phyloP scores from a whole-genome alignment of 1,284 basidiomycete species.

The Ustilago lituana region DNA sequence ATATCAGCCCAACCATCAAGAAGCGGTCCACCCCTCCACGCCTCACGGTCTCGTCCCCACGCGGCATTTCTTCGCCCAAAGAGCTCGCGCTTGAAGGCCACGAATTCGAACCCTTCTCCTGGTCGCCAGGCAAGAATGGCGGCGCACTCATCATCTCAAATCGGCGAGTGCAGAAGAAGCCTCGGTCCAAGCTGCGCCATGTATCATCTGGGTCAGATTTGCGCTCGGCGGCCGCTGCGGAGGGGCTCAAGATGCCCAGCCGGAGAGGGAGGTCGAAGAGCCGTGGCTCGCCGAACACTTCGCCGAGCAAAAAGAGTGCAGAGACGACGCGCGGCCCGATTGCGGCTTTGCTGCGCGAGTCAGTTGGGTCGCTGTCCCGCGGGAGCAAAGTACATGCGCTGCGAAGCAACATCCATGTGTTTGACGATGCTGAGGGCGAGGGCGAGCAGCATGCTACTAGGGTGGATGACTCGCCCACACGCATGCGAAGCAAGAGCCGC shows the following conservation, averaged over 20 bases:
- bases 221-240: constrained; percentile 2
- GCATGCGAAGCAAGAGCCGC: background rate
- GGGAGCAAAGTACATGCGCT: constrained; percentile 8
- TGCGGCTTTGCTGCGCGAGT: constrained; percentile 12
- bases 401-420: constrained; percentile 7
- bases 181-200: constrained; percentile 21
- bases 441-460: background rate
- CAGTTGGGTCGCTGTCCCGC: constrained; percentile 14
- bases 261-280: constrained; percentile 9
- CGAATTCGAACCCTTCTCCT: constrained; percentile 46
- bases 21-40: constrained; percentile 36
- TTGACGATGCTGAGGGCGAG: constrained; percentile 9
- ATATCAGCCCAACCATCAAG: constrained; percentile 27
- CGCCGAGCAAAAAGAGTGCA: constrained; percentile 2
- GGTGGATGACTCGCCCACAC: constrained; percentile 20
- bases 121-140: constrained; percentile 28
- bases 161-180: constrained; percentile 26
- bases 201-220: constrained; percentile 23
- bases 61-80: constrained; percentile 46
- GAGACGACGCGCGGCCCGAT: constrained; percentile 2
- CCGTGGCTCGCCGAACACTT: background rate
- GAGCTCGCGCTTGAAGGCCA: constrained; percentile 30
- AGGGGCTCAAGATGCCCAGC: constrained; percentile 28
- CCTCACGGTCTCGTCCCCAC: constrained; percentile 44
- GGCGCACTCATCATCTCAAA: constrained; percentile 30